Evolutionary conservation across 257 asterid species (phyloP).

Genomic region (Nicotiana benthamiana): DNA sequence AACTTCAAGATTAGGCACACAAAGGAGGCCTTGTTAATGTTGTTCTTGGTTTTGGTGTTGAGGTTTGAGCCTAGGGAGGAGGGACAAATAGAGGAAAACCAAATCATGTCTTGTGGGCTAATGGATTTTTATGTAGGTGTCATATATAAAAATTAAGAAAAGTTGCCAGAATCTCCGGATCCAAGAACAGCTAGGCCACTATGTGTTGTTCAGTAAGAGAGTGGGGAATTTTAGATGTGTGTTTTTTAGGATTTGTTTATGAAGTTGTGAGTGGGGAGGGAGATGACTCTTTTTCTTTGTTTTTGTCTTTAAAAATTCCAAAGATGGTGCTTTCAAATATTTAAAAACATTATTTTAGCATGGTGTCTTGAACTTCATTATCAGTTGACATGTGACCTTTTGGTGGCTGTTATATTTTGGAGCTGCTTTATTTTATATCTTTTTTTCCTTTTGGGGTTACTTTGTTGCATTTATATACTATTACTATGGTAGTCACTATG

Average conservation of each 20-base stretch:
- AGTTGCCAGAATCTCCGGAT: conserved; percentile 45
- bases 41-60: conserved; percentile 11
- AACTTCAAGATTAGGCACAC: conserved; percentile 32
- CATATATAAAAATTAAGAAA: conserved; percentile 9
- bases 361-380: conserved; percentile 12
- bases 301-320: conserved; percentile 12
- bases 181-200: conserved; percentile 49
- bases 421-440: background rate
- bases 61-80: conserved; percentile 48
- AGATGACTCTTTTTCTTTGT: background rate
- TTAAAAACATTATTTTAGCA: background rate
- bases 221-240: conserved; percentile 24
- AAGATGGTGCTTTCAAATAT: conserved; percentile 3
- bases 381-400: conserved; percentile 26
- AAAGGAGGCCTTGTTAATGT: conserved; percentile 7
- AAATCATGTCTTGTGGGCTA: conserved; percentile 31
- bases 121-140: conserved; percentile 10
- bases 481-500: background rate
- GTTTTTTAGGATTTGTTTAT: conserved; percentile 30
- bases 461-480: background rate
- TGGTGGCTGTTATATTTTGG: background rate
- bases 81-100: conserved; percentile 18
- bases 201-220: conserved; percentile 19
- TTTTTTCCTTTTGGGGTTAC: background rate
- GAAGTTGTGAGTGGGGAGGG: conserved; percentile 14